Conservation (phyloP, 768 basidiomycete species). For the Zangia roseola region DNA sequence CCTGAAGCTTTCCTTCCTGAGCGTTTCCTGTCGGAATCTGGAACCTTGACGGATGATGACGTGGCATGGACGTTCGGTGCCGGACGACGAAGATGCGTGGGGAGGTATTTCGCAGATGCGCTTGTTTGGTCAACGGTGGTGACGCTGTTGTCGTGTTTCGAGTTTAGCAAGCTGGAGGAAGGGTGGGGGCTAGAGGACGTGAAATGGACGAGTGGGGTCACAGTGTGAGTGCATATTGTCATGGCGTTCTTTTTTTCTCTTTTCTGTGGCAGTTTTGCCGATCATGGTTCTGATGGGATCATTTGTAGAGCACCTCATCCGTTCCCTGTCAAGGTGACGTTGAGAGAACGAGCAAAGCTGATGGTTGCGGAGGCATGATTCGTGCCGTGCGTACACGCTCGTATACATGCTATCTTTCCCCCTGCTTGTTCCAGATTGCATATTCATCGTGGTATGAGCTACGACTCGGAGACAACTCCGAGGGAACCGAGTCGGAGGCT, state of each 20-base stretch:
- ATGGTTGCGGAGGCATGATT: background rate
- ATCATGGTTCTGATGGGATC: background rate
- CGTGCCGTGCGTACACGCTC: too few relatives aligned
- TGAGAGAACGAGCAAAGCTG: background rate
- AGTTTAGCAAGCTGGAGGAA: constrained; percentile 2
- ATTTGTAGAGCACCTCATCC: background rate
- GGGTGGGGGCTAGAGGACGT: constrained; percentile 1
- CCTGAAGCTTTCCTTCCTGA: constrained; percentile 1
- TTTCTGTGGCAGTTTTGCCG: background rate
- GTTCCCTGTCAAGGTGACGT: constrained; percentile 3
- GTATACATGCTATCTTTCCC: too few relatives aligned
- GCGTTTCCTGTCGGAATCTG: constrained; percentile 1
- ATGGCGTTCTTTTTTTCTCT: too few relatives aligned
- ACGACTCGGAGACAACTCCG: too few relatives aligned
- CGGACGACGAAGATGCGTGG: constrained; percentile 1
- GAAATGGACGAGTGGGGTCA: constrained; percentile 1
- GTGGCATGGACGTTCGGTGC: background rate
- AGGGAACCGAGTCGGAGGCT: too few relatives aligned
- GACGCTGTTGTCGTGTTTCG: constrained; percentile 6
- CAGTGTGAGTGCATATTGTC: background rate
- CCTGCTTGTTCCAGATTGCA: too few relatives aligned
- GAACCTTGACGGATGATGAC: background rate
- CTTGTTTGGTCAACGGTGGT: constrained; percentile 2
- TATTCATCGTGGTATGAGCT: too few relatives aligned
- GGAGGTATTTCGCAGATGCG: constrained; percentile 2